Conservation (phyloP, 2,329 filamentous ascomycete species). For the Cryphonectria nitschkei region DNA sequence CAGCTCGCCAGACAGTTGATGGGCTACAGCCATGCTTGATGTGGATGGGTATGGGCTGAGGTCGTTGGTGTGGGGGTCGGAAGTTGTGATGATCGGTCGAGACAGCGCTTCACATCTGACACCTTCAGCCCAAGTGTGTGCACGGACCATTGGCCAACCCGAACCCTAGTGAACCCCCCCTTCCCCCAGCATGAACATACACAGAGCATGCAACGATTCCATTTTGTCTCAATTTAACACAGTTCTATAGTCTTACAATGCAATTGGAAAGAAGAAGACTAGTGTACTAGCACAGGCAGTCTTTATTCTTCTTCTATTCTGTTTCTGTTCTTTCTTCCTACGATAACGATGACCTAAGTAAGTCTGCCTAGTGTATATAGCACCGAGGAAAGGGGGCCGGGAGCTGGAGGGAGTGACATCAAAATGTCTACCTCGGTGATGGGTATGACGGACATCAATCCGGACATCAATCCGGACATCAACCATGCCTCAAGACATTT, state of each 20-base stretch:
- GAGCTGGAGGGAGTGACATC: background rate
- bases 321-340: background rate
- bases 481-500: too few species aligned
- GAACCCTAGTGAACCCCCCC: background rate
- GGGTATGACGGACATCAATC: background rate
- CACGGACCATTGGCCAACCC: background rate
- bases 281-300: too few species aligned
- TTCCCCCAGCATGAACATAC: too few species aligned
- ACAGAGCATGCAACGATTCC: background rate
- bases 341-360: background rate
- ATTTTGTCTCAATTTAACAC: background rate
- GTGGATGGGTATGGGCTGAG: conserved; percentile 3
- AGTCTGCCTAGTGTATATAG: background rate
- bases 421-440: background rate
- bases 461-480: background rate
- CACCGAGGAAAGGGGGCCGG: background rate
- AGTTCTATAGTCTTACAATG: too few species aligned
- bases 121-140: background rate
- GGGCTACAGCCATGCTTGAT: background rate
- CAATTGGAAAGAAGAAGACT: too few species aligned
- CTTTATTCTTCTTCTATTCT: too few species aligned
- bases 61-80: background rate
- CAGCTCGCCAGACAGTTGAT: background rate
- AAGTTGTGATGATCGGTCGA: background rate
- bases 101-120: background rate